Conservation (phyloP, 192 early-diverging fungal genomes). For the Chytriomyces hyalinus region DNA sequence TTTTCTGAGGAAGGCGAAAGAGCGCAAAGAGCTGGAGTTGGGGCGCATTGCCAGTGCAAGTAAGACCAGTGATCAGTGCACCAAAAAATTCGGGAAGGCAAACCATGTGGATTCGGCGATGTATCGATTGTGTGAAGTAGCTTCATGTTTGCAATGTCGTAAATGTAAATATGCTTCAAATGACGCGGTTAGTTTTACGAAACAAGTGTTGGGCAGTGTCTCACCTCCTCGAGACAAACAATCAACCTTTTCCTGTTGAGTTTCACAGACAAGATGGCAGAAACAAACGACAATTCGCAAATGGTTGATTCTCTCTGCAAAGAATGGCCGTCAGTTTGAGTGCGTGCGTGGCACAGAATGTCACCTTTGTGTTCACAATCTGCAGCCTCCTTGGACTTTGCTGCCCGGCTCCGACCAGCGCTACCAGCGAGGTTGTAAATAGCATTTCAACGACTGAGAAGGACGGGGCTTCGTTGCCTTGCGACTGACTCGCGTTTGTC, state of each 20-base stretch:
- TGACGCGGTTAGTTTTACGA: no score
- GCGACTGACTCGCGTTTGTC: not conserved
- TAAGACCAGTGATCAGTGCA: no score
- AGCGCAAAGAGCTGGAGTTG: constrained; percentile 75
- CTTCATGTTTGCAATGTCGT: constrained; percentile 99
- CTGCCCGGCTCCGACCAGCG: constrained; percentile 88
- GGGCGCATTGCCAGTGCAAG: no score
- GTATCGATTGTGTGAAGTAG: constrained; percentile 95
- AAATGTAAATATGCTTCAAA: constrained; percentile 85
- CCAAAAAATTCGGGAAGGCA: not conserved
- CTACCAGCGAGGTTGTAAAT: constrained; percentile 93
- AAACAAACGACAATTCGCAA: constrained; percentile 95
- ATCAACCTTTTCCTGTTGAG: constrained; percentile 92
- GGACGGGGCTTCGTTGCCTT: not conserved
- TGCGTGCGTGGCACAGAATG: not conserved
- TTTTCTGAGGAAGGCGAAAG: constrained; percentile 92
- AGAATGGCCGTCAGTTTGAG: not conserved
- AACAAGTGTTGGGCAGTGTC: not conserved
- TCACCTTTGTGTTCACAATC: constrained; percentile 95
- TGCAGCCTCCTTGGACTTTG: constrained; percentile 89
- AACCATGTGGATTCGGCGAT: constrained; percentile 86
- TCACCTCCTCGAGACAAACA: constrained; percentile 86
- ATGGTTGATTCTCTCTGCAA: constrained; percentile 89
- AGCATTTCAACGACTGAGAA: constrained; percentile 89
- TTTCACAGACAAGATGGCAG: constrained; percentile 92